These are phyloP conservation scores for Kodamaea sp. DNA, from an alignment of 1,139 yeast genomes.

Conservation along the genomic window DNA sequence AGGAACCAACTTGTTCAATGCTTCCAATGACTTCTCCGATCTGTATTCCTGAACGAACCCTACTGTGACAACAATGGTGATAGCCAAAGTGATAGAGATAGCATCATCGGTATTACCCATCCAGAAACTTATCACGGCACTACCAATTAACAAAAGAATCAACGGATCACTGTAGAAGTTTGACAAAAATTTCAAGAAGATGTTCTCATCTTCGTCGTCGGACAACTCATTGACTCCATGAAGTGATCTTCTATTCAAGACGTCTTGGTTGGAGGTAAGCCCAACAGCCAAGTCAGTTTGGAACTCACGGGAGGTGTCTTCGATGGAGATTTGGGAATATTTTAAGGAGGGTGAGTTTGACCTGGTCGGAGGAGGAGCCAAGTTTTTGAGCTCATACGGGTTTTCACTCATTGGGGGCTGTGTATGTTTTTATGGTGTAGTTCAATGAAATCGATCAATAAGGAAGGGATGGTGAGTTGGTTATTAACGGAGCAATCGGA, in stretches of 20 bases:
- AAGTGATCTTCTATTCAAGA: slow-evolving; percentile 64
- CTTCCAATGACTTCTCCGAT: slow-evolving; percentile 90
- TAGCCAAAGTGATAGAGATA: slow-evolving; percentile 82
- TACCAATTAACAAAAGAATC: slow-evolving; percentile 81
- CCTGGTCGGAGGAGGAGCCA: slow-evolving; percentile 23
- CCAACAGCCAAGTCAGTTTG: slow-evolving; percentile 64
- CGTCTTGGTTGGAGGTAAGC: slow-evolving; percentile 65
- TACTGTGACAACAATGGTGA: slow-evolving; percentile 86
- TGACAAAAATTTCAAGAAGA: slow-evolving; percentile 66
- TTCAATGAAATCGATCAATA: no score
- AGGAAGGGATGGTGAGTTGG: no score
- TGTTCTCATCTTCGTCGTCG: slow-evolving; percentile 73
- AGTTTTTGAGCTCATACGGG: slow-evolving; percentile 27
- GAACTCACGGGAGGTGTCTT: slow-evolving; percentile 61
- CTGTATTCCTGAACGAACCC: slow-evolving; percentile 97
- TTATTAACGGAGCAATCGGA: no score
- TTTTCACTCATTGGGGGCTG: slow-evolving; percentile 44
- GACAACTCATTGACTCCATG: slow-evolving; percentile 79
- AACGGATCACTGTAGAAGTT: slow-evolving; percentile 89
- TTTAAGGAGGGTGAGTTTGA: slow-evolving; percentile 48
- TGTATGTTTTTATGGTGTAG: no score
- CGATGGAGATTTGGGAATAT: slow-evolving; percentile 59
- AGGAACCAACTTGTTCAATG: slow-evolving; percentile 87
- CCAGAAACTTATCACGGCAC: slow-evolving; percentile 78
- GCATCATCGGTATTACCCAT: slow-evolving; percentile 97